phyloP scores from a whole-genome alignment of 805 yeast genomes.

The Kluyveromyces siamensis region DNA sequence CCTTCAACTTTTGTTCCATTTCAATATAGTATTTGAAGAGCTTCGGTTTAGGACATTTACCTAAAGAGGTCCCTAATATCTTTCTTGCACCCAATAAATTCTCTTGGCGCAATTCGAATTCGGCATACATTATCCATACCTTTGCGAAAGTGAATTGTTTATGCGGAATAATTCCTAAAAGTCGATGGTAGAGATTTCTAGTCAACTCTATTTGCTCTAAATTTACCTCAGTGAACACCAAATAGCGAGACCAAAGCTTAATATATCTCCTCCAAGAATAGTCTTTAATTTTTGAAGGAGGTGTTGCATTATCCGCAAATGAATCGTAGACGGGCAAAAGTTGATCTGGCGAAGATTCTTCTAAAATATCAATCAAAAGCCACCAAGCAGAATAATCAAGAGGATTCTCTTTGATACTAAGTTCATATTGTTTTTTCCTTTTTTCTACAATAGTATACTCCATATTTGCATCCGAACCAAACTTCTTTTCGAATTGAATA shows the following conservation, averaged over 20 bases:
- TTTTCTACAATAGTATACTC: slow-evolving; percentile 44
- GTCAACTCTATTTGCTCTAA: slow-evolving; percentile 36
- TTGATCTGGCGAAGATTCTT: slow-evolving; percentile 26
- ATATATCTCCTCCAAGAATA: slow-evolving; percentile 64
- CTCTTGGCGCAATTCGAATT: slow-evolving; percentile 63
- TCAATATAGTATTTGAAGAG: slow-evolving; percentile 57
- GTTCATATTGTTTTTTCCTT: slow-evolving; percentile 48
- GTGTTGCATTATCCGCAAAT: slow-evolving; percentile 13
- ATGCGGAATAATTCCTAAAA: slow-evolving; percentile 48
- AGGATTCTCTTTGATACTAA: slow-evolving; percentile 37
- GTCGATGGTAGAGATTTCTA: slow-evolving; percentile 40
- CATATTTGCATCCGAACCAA: slow-evolving; percentile 47
- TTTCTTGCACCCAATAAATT: slow-evolving; percentile 49
- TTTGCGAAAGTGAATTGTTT: slow-evolving; percentile 56
- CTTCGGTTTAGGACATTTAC: slow-evolving; percentile 51
- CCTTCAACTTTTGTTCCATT: slow-evolving; percentile 59
- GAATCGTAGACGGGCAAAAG: slow-evolving; percentile 8
- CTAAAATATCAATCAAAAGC: slow-evolving; percentile 49
- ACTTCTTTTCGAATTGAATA: slow-evolving; percentile 55
- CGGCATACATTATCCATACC: slow-evolving; percentile 62
- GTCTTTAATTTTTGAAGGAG: slow-evolving; percentile 26
- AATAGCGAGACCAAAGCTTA: slow-evolving; percentile 59
- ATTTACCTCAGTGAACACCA: slow-evolving; percentile 51
- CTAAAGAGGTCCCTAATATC: slow-evolving; percentile 64
- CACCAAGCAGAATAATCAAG: slow-evolving; percentile 77